Conservation (phyloP, 2,329 filamentous ascomycete genomes). For the Alternaria postmessia region DNA sequence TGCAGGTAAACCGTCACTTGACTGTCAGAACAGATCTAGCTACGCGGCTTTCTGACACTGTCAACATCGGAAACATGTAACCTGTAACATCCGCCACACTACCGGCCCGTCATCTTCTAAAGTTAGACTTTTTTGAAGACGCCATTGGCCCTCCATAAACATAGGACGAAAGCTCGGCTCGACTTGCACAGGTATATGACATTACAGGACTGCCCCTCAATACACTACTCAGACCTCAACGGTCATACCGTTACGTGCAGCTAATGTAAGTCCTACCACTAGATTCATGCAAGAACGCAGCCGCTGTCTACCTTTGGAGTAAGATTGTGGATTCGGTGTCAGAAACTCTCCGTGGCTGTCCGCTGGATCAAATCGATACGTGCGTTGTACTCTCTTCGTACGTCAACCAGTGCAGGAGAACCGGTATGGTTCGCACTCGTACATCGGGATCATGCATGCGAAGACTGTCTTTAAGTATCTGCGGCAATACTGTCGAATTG, state of each 20-base stretch:
- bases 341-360: background rate
- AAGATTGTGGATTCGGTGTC: background rate
- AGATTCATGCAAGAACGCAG: slow-evolving; percentile 4
- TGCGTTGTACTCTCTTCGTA: background rate
- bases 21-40: background rate
- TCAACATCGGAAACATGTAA: background rate
- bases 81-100: background rate
- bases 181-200: background rate
- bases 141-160: background rate
- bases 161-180: background rate
- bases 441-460: background rate
- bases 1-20: background rate
- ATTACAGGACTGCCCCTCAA: slow-evolving; percentile 4
- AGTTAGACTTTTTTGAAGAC: background rate
- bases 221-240: slow-evolving; percentile 1
- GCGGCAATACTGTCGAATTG: background rate
- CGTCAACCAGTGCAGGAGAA: background rate
- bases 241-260: slow-evolving; percentile 6
- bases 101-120: background rate
- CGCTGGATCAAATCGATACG: background rate
- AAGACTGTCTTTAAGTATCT: background rate
- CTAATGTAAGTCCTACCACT: background rate
- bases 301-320: background rate
- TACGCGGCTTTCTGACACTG: background rate
- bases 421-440: background rate